phyloP scores from a whole-genome alignment of 2,329 filamentous ascomycete genomes.

The Colletotrichum neosansevieriae region DNA sequence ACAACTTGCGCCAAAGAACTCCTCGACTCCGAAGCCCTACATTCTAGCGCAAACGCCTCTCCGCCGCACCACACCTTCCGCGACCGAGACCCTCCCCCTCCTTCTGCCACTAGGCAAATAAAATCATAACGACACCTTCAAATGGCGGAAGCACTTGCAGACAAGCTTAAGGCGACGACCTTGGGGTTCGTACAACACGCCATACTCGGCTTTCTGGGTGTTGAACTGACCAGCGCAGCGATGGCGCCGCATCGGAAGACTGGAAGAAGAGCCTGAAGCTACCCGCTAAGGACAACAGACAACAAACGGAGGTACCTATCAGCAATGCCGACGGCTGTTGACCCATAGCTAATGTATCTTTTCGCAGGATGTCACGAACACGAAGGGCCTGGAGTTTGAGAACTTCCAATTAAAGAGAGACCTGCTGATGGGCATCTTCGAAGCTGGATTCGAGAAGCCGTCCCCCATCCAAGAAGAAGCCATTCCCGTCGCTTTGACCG shows the following conservation, averaged over 20 bases:
- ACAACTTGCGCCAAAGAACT: slow-evolving; percentile 22
- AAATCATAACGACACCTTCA: slow-evolving; percentile 19
- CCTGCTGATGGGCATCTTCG: slow-evolving; percentile 98
- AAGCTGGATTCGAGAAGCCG: slow-evolving; percentile 98
- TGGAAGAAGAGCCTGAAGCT: slow-evolving; percentile 82
- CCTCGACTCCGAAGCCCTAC: slow-evolving; percentile 20
- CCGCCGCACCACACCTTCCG: slow-evolving; percentile 23
- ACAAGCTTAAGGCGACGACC: slow-evolving; percentile 57
- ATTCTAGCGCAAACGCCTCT: slow-evolving; percentile 1
- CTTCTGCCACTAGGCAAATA: slow-evolving; percentile 31
- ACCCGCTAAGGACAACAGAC: slow-evolving; percentile 79
- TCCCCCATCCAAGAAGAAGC: slow-evolving; percentile 99
- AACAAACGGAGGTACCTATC: slow-evolving; percentile 80
- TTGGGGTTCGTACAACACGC: slow-evolving; percentile 51
- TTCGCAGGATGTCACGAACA: slow-evolving; percentile 92
- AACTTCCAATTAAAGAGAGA: slow-evolving; percentile 96
- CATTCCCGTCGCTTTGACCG: slow-evolving; percentile 94
- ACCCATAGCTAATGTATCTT: not conserved
- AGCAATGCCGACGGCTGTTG: slow-evolving; percentile 6
- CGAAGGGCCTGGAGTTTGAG: slow-evolving; percentile 97
- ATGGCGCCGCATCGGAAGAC: slow-evolving; percentile 67
- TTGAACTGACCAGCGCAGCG: slow-evolving; percentile 56
- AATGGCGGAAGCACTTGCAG: slow-evolving; percentile 61
- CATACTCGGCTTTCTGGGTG: not conserved
- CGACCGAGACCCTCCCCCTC: slow-evolving; percentile 12